A percentile compares a stretch with the other conserved stretches of the same genome.
Evolutionary conservation across 306 rosid genomes (phyloP).

Genomic region (Prunus salicina): DNA sequence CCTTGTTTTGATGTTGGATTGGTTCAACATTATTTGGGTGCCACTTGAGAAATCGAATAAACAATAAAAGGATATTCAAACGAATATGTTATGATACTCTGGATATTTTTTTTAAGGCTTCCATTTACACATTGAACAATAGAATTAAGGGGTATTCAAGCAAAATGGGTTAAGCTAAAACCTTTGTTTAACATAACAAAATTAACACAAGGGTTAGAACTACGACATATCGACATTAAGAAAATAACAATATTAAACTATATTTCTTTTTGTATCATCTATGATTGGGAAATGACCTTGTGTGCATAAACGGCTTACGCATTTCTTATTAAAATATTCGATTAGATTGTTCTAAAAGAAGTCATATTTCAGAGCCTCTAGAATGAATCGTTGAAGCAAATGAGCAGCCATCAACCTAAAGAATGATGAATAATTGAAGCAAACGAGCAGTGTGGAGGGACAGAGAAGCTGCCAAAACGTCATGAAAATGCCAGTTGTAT

Average conservation of each 20-base stretch:
- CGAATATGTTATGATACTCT: constrained; percentile 12
- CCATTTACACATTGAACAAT: background rate
- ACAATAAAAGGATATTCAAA: background rate
- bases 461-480: background rate
- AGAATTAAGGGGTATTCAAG: no score
- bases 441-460: background rate
- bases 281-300: no score
- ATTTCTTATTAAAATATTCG: no score
- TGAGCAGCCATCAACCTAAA: background rate
- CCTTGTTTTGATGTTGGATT: background rate
- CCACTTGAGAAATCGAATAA: background rate
- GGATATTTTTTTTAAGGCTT: background rate
- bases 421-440: background rate
- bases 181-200: no score
- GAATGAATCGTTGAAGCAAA: background rate
- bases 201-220: no score
- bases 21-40: background rate
- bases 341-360: background rate
- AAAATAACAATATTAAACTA: no score
- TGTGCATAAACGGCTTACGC: no score
- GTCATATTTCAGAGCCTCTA: background rate
- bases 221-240: no score
- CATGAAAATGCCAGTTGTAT: background rate
- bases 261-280: no score
- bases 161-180: no score